Evolutionary conservation across 345 rosid species (phyloP), one percentile per base, ranked within the genome.

Genomic region (Hypericum androsaemum): DNA sequence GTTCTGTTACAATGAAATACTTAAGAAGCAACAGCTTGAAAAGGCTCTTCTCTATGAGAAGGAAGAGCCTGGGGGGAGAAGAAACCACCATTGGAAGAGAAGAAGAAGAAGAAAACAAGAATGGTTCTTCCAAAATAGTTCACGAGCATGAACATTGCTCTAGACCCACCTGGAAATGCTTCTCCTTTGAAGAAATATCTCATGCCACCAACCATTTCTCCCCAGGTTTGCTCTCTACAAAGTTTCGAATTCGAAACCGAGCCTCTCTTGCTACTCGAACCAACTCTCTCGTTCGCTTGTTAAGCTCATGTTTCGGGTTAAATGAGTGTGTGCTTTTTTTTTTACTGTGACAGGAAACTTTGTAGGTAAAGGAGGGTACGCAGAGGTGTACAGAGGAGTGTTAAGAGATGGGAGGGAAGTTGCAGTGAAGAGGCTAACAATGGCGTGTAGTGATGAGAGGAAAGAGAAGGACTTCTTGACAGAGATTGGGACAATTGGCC

Each of bases 401-500:
- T 37, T 78, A 13, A 44, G 47, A 14, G 65, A 63, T 13, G 82
- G 84, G 10, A 88, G 80, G 32, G 88, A 81, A 35, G 77, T 92
- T 56, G 96, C 96, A 5, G 86, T 92, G 71, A 92, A 92, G 64
- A 81, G 84, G 64, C 69, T 92, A 45, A 81, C 89, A 35, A 81
- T 73, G 71, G 75, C 73, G 58, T 73, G 73, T 12, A 67, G 52
- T 54, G 96, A 92, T 41, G 98, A 88, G 63, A 81, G 98, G 56
- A 92, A 83, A 76, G 94, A 76, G 68, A 88, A 81, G 66, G 95
- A 88, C 42, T 92, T 92, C 57, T 66, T 92, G 56, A 83, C 83
- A 45, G 98, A 92, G 74, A 92, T 88, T 59, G 96, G 98, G 35
- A 88, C 96, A 5, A 81, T 92, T 1, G 94, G 96, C 17, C 98